These are phyloP conservation scores for Elymus sibiricus DNA, from an alignment of 176 grass and related monocot genomes.

Conservation along the genomic window DNA sequence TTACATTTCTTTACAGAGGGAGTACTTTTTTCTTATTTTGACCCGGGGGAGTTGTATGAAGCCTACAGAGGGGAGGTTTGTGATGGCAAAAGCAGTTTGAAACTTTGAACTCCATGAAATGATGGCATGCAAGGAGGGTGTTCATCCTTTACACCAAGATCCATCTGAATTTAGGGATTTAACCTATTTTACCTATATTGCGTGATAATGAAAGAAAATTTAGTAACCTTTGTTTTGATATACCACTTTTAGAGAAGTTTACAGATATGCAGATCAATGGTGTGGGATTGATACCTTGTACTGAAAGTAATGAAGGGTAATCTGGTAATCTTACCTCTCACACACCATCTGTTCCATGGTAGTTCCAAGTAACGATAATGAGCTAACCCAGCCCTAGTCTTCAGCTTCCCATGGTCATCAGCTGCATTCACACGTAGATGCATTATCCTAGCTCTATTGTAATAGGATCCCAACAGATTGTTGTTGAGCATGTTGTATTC, in stretches of 20 bases:
- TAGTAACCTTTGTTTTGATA: neutral
- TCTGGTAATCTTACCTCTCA: neutral
- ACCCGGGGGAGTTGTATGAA: neutral
- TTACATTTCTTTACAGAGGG: no score
- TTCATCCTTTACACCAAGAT: neutral
- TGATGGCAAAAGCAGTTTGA: neutral
- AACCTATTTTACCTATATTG: neutral
- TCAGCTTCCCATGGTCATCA: neutral
- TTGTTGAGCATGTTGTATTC: no score
- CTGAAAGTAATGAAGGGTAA: neutral
- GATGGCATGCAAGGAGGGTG: neutral
- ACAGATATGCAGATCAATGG: neutral
- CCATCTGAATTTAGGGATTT: neutral
- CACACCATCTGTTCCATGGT: neutral
- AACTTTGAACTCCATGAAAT: neutral
- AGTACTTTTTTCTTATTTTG: neutral
- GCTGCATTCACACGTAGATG: neutral
- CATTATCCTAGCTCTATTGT: neutral
- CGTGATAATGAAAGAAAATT: neutral
- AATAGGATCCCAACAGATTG: no score
- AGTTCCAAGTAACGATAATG: neutral
- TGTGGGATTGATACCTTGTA: neutral
- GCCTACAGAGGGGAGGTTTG: neutral
- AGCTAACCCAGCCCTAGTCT: neutral
- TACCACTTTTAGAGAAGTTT: neutral